Base-by-base conservation (phyloP, 805 yeast genomes). In the Metschnikowia picachoensis region DNA sequence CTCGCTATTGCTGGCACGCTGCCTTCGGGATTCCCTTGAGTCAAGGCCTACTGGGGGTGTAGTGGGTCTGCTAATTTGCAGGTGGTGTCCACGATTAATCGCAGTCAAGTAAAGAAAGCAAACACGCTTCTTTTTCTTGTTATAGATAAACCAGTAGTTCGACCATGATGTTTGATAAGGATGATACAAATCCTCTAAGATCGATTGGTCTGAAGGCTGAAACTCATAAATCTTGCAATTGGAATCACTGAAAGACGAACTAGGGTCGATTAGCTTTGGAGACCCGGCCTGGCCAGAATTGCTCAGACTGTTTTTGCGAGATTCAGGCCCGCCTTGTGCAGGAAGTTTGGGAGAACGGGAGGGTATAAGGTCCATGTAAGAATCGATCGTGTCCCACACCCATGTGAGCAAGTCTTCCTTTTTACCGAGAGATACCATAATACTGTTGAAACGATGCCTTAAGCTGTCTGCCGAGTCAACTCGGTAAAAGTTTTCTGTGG, bases 71-170 rank as follows among this genome's bases (percentile, higher is more conserved):
- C 48, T 49, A 30, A 45, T 38, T 25, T 44, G 55, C 35, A 69
- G 64, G 50, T 66, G 66, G 56, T 72, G 75, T 12, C 67, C 55
- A 39, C 68, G 67, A 46, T 72, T 72, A 44, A 72, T 65, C 1
- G 74, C 77, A 3, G 81, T 82, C 51, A 94, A 68, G 56, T 87
- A 87, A 14, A 94, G 63, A 62, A 85, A 92, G 1, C 95, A 89
- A 2, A 94, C 98, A 52, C 98, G 79, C 68, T 92, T 92, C 68
- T 86, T 80, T 60, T 87, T 85, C 67, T 89, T 92, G 69, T 90
- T 94, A 68, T 86, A 90, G 37, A 92, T 80, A 64, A 94, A 94
- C 85, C 95, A 92, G 77, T 88, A 87, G 61, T 83, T 71, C 20
- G 86, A 79, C 94, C 94, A 87, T 70, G 72, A 64, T 2, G 75